phyloP scores from a whole-genome alignment of 2,329 filamentous ascomycete genomes.

The Zymoseptoria tritici region DNA sequence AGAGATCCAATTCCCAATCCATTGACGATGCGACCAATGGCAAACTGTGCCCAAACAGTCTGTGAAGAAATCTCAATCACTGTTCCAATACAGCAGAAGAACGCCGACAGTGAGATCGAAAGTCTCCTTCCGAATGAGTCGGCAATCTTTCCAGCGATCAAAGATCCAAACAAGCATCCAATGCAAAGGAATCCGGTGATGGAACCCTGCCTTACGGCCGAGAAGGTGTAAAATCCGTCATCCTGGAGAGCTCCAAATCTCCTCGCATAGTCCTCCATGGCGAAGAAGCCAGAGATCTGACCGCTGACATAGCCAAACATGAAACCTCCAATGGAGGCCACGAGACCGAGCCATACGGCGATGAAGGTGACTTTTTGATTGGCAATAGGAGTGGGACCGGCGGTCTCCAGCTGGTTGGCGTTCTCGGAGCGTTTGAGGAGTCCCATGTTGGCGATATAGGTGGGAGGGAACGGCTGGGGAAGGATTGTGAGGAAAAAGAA shows the following conservation, averaged over 20 bases:
- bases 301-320: conserved; percentile 52
- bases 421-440: conserved; percentile 30
- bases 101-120: conserved; percentile 44
- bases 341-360: conserved; percentile 47
- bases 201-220: conserved; percentile 29
- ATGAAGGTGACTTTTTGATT: conserved; percentile 28
- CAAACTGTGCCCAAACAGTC: conserved; percentile 39
- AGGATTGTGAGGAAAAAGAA: background rate
- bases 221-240: conserved; percentile 33
- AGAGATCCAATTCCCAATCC: conserved; percentile 39
- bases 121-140: conserved; percentile 45
- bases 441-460: conserved; percentile 18
- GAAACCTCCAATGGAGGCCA: conserved; percentile 49
- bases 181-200: conserved; percentile 40
- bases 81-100: conserved; percentile 36
- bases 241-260: conserved; percentile 46
- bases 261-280: conserved; percentile 45
- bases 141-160: conserved; percentile 41
- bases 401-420: conserved; percentile 25
- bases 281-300: conserved; percentile 46
- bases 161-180: conserved; percentile 36
- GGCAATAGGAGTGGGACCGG: conserved; percentile 11
- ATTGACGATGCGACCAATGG: conserved; percentile 39
- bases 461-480: background rate
- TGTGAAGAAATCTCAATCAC: conserved; percentile 38